phyloP scores from a whole-genome alignment of 148 eudicot genomes.

The Chenopodium quinoa region DNA sequence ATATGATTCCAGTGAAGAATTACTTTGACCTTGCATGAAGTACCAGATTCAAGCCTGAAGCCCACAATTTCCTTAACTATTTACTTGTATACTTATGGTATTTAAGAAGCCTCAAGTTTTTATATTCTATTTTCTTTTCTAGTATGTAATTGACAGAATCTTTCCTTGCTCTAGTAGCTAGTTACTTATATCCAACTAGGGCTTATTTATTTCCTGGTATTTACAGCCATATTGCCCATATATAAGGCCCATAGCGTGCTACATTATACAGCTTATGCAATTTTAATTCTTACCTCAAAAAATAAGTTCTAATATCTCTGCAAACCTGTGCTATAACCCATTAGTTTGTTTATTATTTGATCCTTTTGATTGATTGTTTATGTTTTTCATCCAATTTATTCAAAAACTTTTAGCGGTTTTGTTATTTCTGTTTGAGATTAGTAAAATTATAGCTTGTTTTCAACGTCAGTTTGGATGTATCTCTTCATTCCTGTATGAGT shows the following conservation, averaged over 20 bases:
- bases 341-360: no score
- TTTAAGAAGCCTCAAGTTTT: not conserved
- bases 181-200: not conserved
- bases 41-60: not conserved
- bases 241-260: not conserved
- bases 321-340: no score
- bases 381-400: no score
- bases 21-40: not conserved
- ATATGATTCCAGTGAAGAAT: not conserved
- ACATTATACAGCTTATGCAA: not conserved
- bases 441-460: no score
- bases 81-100: no score
- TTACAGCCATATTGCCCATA: not conserved
- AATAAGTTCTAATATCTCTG: no score
- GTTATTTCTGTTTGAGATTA: not conserved
- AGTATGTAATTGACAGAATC: not conserved
- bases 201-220: no score
- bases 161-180: not conserved
- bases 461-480: not conserved
- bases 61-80: not conserved
- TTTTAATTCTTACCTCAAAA: no score
- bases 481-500: not conserved
- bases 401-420: no score
- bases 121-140: no score
- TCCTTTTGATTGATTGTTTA: no score